Evolutionary conservation across 768 basidiomycete genomes (phyloP).

Genomic region (Phallus indusiatus): DNA sequence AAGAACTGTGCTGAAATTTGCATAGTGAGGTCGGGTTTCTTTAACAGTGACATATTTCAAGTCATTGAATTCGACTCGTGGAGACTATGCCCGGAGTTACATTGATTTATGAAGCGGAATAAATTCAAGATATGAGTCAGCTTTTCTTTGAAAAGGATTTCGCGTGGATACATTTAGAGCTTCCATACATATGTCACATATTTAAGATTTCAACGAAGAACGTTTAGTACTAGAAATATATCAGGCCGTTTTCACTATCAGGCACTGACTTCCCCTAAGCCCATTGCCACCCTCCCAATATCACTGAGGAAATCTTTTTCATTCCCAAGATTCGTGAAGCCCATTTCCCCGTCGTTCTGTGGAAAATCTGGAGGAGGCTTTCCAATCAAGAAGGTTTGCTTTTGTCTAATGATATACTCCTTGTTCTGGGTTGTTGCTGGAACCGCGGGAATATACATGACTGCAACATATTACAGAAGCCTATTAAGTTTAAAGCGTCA

Average conservation of each 20-base stretch:
- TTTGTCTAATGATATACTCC: slow-evolving; percentile 54
- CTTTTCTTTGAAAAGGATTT: no score
- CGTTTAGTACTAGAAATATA: no score
- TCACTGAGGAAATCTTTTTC: slow-evolving; percentile 29
- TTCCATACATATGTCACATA: no score
- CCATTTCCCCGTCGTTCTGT: slow-evolving; percentile 28
- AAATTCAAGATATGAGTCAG: no score
- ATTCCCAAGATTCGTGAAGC: slow-evolving; percentile 30
- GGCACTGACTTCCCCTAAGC: slow-evolving; percentile 15
- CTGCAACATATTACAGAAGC: slow-evolving; percentile 20
- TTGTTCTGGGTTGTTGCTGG: slow-evolving; percentile 55
- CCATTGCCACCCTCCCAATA: slow-evolving; percentile 34
- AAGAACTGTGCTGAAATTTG: no score
- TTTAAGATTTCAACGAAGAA: no score
- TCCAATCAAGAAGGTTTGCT: slow-evolving; percentile 47
- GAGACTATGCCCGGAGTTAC: no score
- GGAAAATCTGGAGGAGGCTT: slow-evolving; percentile 68
- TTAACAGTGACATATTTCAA: no score
- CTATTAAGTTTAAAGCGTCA: background rate
- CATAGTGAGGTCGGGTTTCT: no score
- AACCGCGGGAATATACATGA: slow-evolving; percentile 74
- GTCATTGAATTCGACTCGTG: no score
- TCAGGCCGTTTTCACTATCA: background rate
- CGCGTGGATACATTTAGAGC: no score
- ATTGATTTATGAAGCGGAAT: no score